phyloP scores from a whole-genome alignment of 768 basidiomycete genomes.

The Postia placenta region DNA sequence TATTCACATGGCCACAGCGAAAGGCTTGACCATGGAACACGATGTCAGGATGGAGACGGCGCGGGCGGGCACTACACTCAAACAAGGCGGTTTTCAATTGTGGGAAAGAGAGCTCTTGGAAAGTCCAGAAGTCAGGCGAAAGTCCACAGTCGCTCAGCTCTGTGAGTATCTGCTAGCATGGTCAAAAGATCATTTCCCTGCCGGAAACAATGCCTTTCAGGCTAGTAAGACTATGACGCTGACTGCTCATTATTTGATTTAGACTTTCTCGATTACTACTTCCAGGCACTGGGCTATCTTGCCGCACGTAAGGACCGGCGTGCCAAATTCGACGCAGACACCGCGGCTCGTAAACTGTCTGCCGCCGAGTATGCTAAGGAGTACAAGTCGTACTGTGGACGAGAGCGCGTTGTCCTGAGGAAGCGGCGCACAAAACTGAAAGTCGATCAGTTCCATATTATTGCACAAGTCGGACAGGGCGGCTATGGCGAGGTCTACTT shows the following conservation, averaged over 20 bases:
- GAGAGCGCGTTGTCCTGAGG: conserved; percentile 89
- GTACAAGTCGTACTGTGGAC: conserved; percentile 88
- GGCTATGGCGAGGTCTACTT: conserved; percentile 98
- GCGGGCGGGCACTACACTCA: conserved; percentile 46
- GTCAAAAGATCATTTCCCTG: not conserved
- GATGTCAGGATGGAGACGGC: conserved; percentile 72
- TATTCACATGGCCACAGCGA: conserved; percentile 63
- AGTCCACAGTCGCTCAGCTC: conserved; percentile 95
- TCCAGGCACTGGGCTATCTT: conserved; percentile 88
- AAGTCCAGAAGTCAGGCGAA: conserved; percentile 84
- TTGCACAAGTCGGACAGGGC: conserved; percentile 97
- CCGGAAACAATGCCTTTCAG: not conserved
- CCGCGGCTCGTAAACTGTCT: conserved; percentile 55
- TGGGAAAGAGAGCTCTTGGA: conserved; percentile 88
- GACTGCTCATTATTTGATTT: not conserved
- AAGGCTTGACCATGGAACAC: conserved; percentile 38
- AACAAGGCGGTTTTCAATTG: conserved; percentile 48
- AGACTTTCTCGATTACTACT: conserved; percentile 99
- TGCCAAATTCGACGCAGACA: conserved; percentile 77
- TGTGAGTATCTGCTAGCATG: too few species aligned
- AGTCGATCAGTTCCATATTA: conserved; percentile 96
- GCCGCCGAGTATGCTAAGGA: conserved; percentile 61
- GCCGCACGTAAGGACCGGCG: conserved; percentile 82
- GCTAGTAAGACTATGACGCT: not conserved
- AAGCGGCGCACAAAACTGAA: conserved; percentile 88